phyloP scores from a whole-genome alignment of 345 rosid species.

The Rubroshorea leprosula region DNA sequence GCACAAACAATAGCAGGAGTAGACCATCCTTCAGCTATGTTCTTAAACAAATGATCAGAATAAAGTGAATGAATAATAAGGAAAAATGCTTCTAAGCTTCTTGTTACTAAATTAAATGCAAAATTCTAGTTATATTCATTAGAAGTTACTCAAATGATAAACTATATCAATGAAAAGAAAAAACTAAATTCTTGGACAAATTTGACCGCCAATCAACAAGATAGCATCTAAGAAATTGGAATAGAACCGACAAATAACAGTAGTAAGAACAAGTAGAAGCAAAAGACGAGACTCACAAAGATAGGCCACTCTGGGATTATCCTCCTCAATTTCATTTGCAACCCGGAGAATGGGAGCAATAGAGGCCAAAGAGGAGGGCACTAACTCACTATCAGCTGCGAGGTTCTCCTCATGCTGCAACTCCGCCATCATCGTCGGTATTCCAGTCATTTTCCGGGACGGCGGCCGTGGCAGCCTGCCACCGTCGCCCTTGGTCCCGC shows the following conservation, averaged over 20 bases:
- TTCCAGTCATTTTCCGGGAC: slow-evolving; percentile 47
- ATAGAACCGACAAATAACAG: background rate
- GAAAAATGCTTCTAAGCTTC: no score
- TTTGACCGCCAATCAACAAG: no score
- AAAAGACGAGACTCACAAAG: slow-evolving; percentile 46
- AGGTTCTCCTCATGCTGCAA: slow-evolving; percentile 40
- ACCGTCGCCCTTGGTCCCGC: slow-evolving; percentile 48
- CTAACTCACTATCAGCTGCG: slow-evolving; percentile 73
- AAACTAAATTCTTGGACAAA: no score
- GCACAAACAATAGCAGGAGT: background rate
- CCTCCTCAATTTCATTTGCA: slow-evolving; percentile 71
- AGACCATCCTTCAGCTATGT: no score
- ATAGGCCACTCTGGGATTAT: slow-evolving; percentile 78
- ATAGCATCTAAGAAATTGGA: background rate
- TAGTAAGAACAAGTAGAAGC: background rate
- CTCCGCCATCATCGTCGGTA: slow-evolving; percentile 42
- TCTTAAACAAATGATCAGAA: no score
- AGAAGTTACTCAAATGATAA: no score
- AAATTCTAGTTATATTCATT: background rate
- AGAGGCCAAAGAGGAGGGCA: slow-evolving; percentile 70
- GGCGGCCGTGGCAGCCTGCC: slow-evolving; percentile 30
- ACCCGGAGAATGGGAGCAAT: slow-evolving; percentile 84
- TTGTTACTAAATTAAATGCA: no score
- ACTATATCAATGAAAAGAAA: no score
- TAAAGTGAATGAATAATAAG: no score